Evolutionary conservation across 306 rosid species (phyloP), one percentile per base, ranked within the genome.

Genomic region (Comarum palustre): DNA sequence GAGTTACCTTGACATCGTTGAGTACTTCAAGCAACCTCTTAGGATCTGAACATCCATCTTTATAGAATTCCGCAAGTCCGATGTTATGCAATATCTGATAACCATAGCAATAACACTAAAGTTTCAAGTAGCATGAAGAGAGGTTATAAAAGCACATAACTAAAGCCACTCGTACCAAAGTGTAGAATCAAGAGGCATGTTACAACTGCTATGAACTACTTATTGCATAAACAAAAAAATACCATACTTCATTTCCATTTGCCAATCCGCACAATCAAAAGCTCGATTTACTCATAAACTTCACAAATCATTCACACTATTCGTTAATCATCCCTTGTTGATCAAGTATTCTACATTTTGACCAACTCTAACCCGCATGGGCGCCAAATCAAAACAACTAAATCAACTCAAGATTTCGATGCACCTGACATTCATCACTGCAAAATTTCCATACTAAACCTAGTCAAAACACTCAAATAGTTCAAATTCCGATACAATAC

Each of bases 31-130:
- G 96, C 84, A 95, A 82, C 80, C 81, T 88, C 77, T 78, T 88
- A 31, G 97, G 96, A 86, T 88, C 93, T 66, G 93, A 90, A 75
- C 93, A 95, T 69, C 96, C 96, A 82, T 86, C 96, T 68, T 88
- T 88, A 61, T 83, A 87, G 84, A 82, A 92, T 69, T 95, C 96
- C 2, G 96, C 89, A 71, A 95, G 83, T 57, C 93, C 96, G 16
- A 87, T 86, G 82, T 95, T 95, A 83, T 95, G 99, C 78, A 84
- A 84, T 75, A 92, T 89, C 99, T 95, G 89, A 82, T 48, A 82
- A 70, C 31, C 32, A 32, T 38, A 74, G 15, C 51, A 47, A 52
- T 31, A 60, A 58, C 13, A 27, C 12, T 31, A 27, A 16, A 25
- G 20, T 42, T 11, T 58, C 8, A 29, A 58, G 54, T 17, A 31